These are phyloP conservation scores for Thermothielavioides terrestris DNA, from an alignment of 495 filamentous ascomycete genomes.

Conservation along the genomic window DNA sequence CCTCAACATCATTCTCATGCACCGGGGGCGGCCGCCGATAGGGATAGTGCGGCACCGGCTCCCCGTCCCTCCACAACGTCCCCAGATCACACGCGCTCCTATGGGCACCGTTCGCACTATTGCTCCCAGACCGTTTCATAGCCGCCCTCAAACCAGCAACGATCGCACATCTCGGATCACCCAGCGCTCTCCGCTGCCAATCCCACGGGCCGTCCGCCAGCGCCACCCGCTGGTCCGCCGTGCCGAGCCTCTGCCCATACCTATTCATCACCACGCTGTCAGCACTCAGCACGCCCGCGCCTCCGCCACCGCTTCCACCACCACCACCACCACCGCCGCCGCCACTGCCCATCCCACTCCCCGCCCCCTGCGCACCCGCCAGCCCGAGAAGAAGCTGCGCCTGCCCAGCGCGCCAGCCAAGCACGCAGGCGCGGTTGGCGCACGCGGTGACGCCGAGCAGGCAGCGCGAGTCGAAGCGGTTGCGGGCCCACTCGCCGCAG, in stretches of 20 bases:
- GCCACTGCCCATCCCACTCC: neutral
- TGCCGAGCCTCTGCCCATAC: constrained; percentile 24
- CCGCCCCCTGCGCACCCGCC: neutral
- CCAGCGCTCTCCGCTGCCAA: constrained; percentile 19
- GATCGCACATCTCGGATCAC: constrained; percentile 13
- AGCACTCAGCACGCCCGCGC: constrained; percentile 1
- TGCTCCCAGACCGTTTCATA: constrained; percentile 5
- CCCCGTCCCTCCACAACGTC: constrained; percentile 16
- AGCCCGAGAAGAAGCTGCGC: too few relatives aligned
- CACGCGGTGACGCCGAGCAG: constrained; percentile 11
- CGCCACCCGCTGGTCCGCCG: constrained; percentile 19
- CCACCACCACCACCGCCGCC: neutral
- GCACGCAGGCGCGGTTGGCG: constrained; percentile 5
- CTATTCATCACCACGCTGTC: constrained; percentile 21
- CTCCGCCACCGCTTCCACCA: neutral
- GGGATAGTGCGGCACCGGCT: constrained; percentile 11
- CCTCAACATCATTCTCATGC: constrained; percentile 10
- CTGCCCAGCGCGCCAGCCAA: neutral
- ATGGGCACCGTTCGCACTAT: neutral
- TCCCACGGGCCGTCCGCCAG: constrained; percentile 21
- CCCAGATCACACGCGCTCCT: neutral
- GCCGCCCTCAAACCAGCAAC: constrained; percentile 9
- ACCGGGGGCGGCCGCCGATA: constrained; percentile 12
- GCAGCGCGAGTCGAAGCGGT: constrained; percentile 11
- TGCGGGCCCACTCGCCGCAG: constrained; percentile 22